Evolutionary conservation across 371 early-diverging fungal genomes (phyloP), one percentile per base, ranked within the genome.

Genomic region (Haplosporangium sp.): DNA sequence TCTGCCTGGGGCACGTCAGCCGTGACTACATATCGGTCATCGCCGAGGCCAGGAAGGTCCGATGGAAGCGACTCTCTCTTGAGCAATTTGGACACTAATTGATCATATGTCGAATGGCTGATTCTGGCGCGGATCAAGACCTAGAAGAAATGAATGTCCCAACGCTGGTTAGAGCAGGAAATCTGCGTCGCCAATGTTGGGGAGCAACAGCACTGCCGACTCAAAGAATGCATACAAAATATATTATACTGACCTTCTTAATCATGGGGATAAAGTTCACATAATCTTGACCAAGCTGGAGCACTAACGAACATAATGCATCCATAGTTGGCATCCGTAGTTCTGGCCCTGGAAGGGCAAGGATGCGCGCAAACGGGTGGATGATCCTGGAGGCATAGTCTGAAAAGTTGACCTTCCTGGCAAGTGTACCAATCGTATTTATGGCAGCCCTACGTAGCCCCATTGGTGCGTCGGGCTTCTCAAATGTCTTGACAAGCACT

Each of bases 311-410:
- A 71, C 94, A 93, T 37, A 99, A 82, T 0, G 94, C 85, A 55
- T 97, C 95, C 90, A 97, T 91, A 6, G 91, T 90, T 11, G 86
- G 87, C 13, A 83, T 81, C 14, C 92, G 86, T 64, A 97, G 81
- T 23, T 94, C 92, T 55, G 45, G 81, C 41, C 59, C 76, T 41
- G 89, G 88, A 8, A 87, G 67, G 23, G 87, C 89, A 51, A 95
- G 67, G 8, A 96, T 89, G 20, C 96, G 90, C 12, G 95, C 91
- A 16, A 99, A 82, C 8, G 96, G 95, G 62, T 96, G 96, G 46
- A 98, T 93, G 64, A 98, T 93, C 58, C 96, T 89, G 8, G 95
- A 93, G 2, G 97, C 93, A 79, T 96, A 94, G 67, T 96, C 96
- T 36, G 90, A 87, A 84, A 98, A 91, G 70, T 92, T 93, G 55